Evolutionary conservation across 257 asterid genomes (phyloP).

Genomic region (Nicotiana tomentosiformis): DNA sequence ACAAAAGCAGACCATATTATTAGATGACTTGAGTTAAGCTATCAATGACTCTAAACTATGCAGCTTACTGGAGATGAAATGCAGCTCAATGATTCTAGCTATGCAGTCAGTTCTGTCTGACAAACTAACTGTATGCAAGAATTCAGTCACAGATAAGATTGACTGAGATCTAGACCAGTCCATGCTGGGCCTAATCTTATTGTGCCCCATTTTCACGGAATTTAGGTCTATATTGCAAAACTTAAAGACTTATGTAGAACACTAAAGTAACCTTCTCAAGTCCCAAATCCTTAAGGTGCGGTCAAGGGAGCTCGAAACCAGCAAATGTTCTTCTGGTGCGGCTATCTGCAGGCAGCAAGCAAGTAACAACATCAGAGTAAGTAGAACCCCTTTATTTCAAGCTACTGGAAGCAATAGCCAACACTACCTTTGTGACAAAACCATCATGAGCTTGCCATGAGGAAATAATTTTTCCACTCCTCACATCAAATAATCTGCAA

Average conservation of each 20-base stretch:
- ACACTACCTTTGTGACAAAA: conserved; percentile 84
- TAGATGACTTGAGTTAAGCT: not conserved
- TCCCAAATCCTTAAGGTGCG: conserved; percentile 86
- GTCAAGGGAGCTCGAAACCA: conserved; percentile 93
- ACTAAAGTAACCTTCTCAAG: conserved; percentile 64
- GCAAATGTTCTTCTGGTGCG: conserved; percentile 65
- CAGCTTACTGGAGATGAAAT: not conserved
- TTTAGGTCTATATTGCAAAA: not conserved
- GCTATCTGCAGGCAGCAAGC: conserved; percentile 61
- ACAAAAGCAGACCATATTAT: not conserved
- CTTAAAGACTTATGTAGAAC: not conserved
- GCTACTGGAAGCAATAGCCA: not conserved
- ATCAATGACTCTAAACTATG: not conserved
- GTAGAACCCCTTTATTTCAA: not conserved
- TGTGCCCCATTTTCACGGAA: not conserved
- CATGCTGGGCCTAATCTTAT: not conserved
- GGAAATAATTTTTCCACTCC: conserved; percentile 74
- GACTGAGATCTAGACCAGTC: not conserved
- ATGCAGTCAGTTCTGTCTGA: not conserved
- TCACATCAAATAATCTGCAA: conserved; percentile 80
- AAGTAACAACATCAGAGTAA: not conserved
- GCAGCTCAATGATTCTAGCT: not conserved
- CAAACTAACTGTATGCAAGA: not conserved
- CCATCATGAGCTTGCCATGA: conserved; percentile 99
- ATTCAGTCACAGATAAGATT: not conserved